phyloP scores from a whole-genome alignment of 2,329 filamentous ascomycete genomes.

The Mycosphaerella sp. region DNA sequence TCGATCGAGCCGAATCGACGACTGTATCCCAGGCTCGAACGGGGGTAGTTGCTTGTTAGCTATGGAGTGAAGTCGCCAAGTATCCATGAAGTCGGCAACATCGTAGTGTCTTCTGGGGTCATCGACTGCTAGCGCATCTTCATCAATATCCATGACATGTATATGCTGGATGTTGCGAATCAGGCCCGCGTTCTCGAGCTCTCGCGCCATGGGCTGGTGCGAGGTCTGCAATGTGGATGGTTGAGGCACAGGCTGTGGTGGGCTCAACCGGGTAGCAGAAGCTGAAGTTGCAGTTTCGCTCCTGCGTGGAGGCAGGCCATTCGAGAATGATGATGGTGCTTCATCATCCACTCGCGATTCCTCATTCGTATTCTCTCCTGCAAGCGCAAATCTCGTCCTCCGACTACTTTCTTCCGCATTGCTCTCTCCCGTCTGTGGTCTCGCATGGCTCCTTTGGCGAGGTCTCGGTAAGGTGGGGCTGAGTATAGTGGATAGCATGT shows the following conservation, averaged over 20 bases:
- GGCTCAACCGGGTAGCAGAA: background rate
- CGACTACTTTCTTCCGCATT: slow-evolving; percentile 25
- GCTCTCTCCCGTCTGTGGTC: slow-evolving; percentile 19
- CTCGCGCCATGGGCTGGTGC: slow-evolving; percentile 1
- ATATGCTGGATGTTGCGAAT: background rate
- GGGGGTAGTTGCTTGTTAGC: slow-evolving; percentile 17
- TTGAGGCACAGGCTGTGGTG: background rate
- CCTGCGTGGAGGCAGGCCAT: background rate
- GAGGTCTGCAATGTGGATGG: background rate
- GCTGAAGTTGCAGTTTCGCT: background rate
- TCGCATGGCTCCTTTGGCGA: slow-evolving; percentile 12
- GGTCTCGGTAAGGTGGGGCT: background rate
- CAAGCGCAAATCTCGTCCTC: slow-evolving; percentile 22
- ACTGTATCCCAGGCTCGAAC: slow-evolving; percentile 21
- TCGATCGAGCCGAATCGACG: slow-evolving; percentile 16
- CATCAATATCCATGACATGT: slow-evolving; percentile 16
- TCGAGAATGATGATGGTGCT: background rate
- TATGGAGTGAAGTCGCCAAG: slow-evolving; percentile 27
- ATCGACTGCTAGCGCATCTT: slow-evolving; percentile 27
- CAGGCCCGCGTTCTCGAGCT: background rate
- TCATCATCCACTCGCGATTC: slow-evolving; percentile 10
- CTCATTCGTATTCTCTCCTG: slow-evolving; percentile 16
- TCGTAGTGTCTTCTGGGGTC: slow-evolving; percentile 29
- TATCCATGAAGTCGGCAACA: slow-evolving; percentile 29
- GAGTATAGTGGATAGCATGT: slow-evolving; percentile 5